Percentiles rank a stretch among this genome's conserved stretches.
These are phyloP conservation scores for Colletotrichum echinochloae DNA, from an alignment of 2,329 filamentous ascomycete species.

Conservation along the genomic window DNA sequence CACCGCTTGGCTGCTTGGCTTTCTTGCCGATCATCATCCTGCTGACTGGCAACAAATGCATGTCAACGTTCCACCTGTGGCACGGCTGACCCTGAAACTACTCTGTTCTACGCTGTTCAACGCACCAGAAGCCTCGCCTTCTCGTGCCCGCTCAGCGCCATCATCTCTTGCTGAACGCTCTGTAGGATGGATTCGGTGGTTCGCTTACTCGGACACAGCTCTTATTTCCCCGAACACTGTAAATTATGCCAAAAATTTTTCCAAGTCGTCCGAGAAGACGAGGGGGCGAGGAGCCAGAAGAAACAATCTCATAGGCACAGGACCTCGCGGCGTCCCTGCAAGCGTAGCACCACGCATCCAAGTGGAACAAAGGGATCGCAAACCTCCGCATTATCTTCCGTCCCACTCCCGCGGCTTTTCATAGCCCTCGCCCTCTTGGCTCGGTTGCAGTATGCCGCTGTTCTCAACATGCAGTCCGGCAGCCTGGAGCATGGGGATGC, in stretches of 20 bases:
- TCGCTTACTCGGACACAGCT: background rate
- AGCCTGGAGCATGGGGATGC: background rate
- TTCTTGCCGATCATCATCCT: conserved; percentile 25
- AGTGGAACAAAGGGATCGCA: background rate
- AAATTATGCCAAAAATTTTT: background rate
- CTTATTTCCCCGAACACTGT: no score
- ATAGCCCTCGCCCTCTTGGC: background rate
- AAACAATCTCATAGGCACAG: background rate
- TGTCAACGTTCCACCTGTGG: background rate
- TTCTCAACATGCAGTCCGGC: background rate
- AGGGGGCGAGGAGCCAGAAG: background rate
- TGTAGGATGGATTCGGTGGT: background rate
- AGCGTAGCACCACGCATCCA: background rate
- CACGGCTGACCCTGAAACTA: conserved; percentile 10
- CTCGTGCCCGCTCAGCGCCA: background rate
- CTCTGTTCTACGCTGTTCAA: no score
- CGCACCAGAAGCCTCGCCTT: background rate
- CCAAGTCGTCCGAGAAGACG: background rate
- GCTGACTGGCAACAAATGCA: background rate
- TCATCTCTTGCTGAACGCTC: background rate
- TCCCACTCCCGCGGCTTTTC: background rate
- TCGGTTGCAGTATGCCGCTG: background rate
- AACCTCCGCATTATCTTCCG: background rate
- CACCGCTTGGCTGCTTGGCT: conserved; percentile 34
- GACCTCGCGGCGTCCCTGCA: background rate